A percentile compares a stretch with the other conserved stretches of the same genome.
phyloP scores from a whole-genome alignment of 2,329 filamentous ascomycete species.

The Aspergillus carbonarius region DNA sequence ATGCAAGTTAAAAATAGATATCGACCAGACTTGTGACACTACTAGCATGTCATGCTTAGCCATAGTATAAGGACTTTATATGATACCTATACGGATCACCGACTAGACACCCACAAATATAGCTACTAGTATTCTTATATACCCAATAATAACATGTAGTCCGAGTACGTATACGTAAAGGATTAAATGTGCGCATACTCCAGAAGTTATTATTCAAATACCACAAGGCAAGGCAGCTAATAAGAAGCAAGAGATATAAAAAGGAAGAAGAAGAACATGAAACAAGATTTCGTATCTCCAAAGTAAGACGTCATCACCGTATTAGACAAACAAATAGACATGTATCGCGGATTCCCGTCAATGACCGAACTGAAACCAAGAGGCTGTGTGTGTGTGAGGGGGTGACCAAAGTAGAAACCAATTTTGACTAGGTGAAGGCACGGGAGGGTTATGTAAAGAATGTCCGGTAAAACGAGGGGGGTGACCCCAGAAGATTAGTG shows the following conservation, averaged over 20 bases:
- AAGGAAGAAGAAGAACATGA: neutral
- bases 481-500: neutral
- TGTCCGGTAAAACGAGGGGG: neutral
- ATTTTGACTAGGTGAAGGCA: neutral
- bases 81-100: no score
- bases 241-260: neutral
- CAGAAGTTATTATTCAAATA: constrained; percentile 3
- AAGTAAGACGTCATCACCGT: neutral
- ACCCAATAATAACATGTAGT: no score
- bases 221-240: neutral
- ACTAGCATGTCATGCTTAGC: no score
- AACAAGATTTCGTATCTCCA: neutral
- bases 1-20: no score
- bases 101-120: no score
- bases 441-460: neutral
- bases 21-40: no score
- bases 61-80: no score
- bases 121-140: no score
- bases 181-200: neutral
- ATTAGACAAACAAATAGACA: neutral
- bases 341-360: neutral
- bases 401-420: neutral
- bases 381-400: neutral
- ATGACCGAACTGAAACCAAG: neutral
- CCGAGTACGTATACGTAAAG: neutral